A percentile compares a stretch with the other conserved stretches of the same genome.
phyloP scores from a whole-genome alignment of 768 basidiomycete species.

The Tricholoma flavovirens region DNA sequence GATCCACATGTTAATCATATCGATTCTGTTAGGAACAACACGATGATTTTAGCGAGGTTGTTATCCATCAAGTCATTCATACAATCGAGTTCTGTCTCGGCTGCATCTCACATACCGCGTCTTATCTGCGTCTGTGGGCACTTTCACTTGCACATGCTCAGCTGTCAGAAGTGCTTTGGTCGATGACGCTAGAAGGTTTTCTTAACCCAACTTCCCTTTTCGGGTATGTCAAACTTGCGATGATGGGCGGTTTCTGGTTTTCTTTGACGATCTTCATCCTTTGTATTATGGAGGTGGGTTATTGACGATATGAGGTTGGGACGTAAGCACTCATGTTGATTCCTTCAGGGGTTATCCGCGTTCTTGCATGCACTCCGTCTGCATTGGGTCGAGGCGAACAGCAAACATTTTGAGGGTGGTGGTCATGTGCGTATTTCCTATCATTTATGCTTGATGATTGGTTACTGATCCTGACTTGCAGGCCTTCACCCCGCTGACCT shows the following conservation, averaged over 20 bases:
- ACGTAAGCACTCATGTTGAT: neutral
- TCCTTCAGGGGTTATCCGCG: conserved; percentile 77
- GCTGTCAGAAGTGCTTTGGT: conserved; percentile 89
- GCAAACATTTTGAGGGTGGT: conserved; percentile 89
- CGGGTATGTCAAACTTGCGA: conserved; percentile 46
- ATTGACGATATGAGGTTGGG: conserved; percentile 12
- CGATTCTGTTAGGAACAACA: conserved; percentile 57
- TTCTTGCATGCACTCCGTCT: conserved; percentile 94
- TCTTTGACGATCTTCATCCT: conserved; percentile 66
- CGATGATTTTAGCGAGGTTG: conserved; percentile 91
- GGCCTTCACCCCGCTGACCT: conserved; percentile 46
- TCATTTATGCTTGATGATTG: conserved; percentile 14
- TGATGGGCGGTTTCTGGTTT: conserved; percentile 74
- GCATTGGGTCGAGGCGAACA: conserved; percentile 98
- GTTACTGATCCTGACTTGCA: conserved; percentile 21
- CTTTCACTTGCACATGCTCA: conserved; percentile 97
- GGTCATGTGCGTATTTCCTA: conserved; percentile 65
- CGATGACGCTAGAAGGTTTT: conserved; percentile 69
- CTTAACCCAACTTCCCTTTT: conserved; percentile 61
- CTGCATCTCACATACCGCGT: conserved; percentile 96
- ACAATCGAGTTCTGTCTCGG: conserved; percentile 99
- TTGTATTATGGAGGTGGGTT: conserved; percentile 88
- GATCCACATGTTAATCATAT: conserved; percentile 8
- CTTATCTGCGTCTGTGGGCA: conserved; percentile 93
- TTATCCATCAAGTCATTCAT: conserved; percentile 97